Base-by-base conservation (phyloP, 106 monocot genomes). In the Acanthochlamys bracteata region DNA sequence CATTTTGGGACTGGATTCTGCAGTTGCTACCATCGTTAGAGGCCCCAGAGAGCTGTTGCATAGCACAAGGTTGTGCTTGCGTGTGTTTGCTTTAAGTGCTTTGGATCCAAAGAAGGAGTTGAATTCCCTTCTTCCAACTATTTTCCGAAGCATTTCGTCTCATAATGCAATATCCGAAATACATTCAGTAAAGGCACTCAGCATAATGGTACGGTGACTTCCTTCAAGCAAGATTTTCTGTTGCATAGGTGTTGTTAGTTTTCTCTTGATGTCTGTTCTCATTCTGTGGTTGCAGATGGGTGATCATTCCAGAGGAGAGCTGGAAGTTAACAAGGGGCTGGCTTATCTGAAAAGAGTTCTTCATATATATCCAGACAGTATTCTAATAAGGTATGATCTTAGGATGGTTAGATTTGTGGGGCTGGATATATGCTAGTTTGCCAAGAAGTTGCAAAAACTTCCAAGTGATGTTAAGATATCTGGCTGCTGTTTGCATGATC, bases 281-380 rank as follows among this genome's bases (percentile, higher is more conserved):
- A 12, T 12, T 47, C n/a, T 61, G 59, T 14, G 17, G 43, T 85
- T 79, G 10, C 75, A 98, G 96, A 75, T 88, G 15, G 33, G 33
- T 46, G 33, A 57, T 53, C 75, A 75, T 12, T 74, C 66, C 17
- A 61, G 73, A 59, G 20, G 79, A 24, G 58, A 27, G 60, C 25
- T 85, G 52, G 69, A 56, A 25, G 74, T 85, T 66, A 54, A 73
- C 20, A 61, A 41, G 64, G 84, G 85, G n/a, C 61, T 81, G 25
- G 43, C 66, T 42, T 68, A 88, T 73, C 67, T 98, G 43, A 87
- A 67, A 63, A 88, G 66, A 61, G 80, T 65, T 65, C 83, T 98
- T 60, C 96, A 88, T 51, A 69, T 83, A 70, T 83, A 83, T 76
- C 96, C 96, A 55, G 67, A 79, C 68, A 88, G 82, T 70, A 68